Conservation (phyloP, 2,329 filamentous ascomycete genomes). For the Aspergillus persii region DNA sequence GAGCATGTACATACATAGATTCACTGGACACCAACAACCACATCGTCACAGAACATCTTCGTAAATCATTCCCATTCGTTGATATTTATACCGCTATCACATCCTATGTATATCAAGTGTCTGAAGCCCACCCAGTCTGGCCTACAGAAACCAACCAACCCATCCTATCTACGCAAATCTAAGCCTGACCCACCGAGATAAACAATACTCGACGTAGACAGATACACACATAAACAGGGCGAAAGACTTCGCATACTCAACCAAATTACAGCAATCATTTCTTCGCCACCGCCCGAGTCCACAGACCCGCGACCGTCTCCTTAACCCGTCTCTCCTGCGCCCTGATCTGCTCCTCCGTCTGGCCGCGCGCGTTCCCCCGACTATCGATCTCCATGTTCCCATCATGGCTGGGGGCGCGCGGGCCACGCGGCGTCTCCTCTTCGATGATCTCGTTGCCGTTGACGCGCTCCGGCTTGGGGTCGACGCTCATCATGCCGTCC, state of each 20-base stretch:
- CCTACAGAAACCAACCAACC: too few relatives aligned
- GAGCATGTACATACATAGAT: too few relatives aligned
- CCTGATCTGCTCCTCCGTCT: slow-evolving; percentile 61
- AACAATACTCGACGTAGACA: too few relatives aligned
- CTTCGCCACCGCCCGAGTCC: slow-evolving; percentile 36
- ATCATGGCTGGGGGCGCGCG: slow-evolving; percentile 9
- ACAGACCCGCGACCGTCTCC: slow-evolving; percentile 58
- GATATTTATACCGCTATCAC: too few relatives aligned
- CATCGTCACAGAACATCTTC: too few relatives aligned
- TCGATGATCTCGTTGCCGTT: slow-evolving; percentile 44
- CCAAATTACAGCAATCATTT: slow-evolving; percentile 3
- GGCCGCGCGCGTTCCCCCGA: slow-evolving; percentile 58
- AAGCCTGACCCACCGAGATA: too few relatives aligned
- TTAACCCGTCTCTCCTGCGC: slow-evolving; percentile 60
- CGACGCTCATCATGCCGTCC: slow-evolving; percentile 58
- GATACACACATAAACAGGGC: too few relatives aligned
- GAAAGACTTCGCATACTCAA: background rate
- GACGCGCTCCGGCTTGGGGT: slow-evolving; percentile 52
- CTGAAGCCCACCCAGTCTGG: too few relatives aligned
- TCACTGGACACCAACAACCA: too few relatives aligned
- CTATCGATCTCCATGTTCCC: slow-evolving; percentile 56
- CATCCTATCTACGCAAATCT: too few relatives aligned
- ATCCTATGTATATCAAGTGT: too few relatives aligned
- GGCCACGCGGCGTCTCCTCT: slow-evolving; percentile 23
- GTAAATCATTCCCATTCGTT: too few relatives aligned